Evolutionary conservation across 805 yeast species (phyloP), one percentile per base, ranked within the genome.

Genomic region (Yueomyces sinensis): DNA sequence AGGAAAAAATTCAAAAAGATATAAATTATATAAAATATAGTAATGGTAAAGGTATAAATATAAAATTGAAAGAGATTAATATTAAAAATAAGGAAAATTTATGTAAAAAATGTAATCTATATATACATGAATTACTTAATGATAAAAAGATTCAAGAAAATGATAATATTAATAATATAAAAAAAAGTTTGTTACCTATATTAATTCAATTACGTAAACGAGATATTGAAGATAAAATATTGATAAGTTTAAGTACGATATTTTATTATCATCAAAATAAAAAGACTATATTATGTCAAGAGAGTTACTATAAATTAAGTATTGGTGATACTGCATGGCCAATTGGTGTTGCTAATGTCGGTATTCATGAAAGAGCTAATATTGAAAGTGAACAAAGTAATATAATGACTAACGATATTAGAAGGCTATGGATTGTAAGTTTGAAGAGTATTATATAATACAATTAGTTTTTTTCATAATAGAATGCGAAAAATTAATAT

Each of bases 261-360:
- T 44, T 78, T 7, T 63, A 68, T 41, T 66, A 76, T 45, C 36
- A 81, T n/a, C 94, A 83, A 52, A 47, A 57, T 9, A 32, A 32
- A 9, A 27, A 14, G 9, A 47, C 52, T 13, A 66, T 52, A 24
- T 44, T 37, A 17, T 40, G 40, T 19, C 41, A 34, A 15, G 82
- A 82, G 46, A 63, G 75, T 18, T 84, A 84, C 45, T 59, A 83
- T 63, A 70, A 77, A 41, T 58, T 84, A 37, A 77, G 89, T 48
- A 77, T 84, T 14, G 95, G 95, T 1, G 82, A 82, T 44, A 83
- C 80, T 2, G 87, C 91, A 4, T 84, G 94, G 94, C 95, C 95
- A 3, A 79, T 83, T 42, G 95, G 95, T 19, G 81, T 84, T 13
- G 62, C 74, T 6, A 72, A 72, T 37, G 79, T 84, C 13, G 84